Evolutionary conservation across 257 asterid species (phyloP), one percentile per base, ranked within the genome.

Genomic region (Penstemon barbatus): DNA sequence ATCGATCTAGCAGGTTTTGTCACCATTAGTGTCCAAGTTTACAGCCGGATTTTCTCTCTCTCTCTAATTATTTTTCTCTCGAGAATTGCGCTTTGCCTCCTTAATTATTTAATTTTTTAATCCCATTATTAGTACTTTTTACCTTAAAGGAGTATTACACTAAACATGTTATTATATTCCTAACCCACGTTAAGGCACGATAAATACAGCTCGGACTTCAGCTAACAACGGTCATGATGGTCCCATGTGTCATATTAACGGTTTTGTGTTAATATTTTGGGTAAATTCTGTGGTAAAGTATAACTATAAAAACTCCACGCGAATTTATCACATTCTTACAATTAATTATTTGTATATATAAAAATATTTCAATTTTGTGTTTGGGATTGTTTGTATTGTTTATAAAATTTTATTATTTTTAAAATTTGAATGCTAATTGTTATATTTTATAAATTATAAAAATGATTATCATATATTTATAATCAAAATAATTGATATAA

Each of bases 161-260:
- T 69, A 51, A 66, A 72, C 97, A 88, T 81, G 97, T 81, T 85
- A 87, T 78, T 85, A 78, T 91, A 86, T 89, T 91, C 97, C 92
- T 74, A 79, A 82, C 82, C 88, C 97, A 91, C 92, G 96, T 91
- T 91, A 75, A 64, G 64, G 85, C 96, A 91, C 97, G 92, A 91
- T 70, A 83, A 66, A 72, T 82, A 91, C 97, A 91, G 96, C 95
- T 91, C 81, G 86, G 81, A 80, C 44, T 73, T 55, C 4, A 65
- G 62, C 68, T 9, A 74, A 11, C 4, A 42, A 81, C 76, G 80
- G 79, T 70, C 73, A 57, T 7, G 79, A 79, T 83, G 54, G 4
- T 25, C 25, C 73, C 86, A 76, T 82, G 83, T 85, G 85, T 80
- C 77, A 48, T 45, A 69, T 55, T 18, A 19, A 38, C 7, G 59